Base-by-base conservation (phyloP, 805 yeast species). In the Martiniozyma abietophila region DNA sequence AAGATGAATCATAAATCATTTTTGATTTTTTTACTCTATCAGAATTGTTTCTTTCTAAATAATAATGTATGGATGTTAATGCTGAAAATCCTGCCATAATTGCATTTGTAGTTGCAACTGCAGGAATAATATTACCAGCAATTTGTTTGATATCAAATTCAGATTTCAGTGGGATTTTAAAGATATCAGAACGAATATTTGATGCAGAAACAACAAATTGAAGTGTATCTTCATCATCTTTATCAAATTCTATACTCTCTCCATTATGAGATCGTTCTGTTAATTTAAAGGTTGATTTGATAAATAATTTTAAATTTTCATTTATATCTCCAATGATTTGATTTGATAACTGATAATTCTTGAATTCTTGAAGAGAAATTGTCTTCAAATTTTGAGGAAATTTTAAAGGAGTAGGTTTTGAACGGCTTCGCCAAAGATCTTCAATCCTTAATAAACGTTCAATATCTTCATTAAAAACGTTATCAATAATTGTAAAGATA, bases 71-170 rank as follows among this genome's bases (percentile, higher is more conserved):
- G 0, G 94, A 80, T 25, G 79, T 74, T 25, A 89, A 53, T 3
- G 86, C 77, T 11, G 92, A 80, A 45, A 85, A 70, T 0, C 98
- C 98, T 0, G 96, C 86, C 46, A 92, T 78, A 10, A 92, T 79
- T 1, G 98, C 97, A 55, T 92, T 92, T 4, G 96, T 89, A 2
- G 98, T 92, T 5, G 98, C 97, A 46, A 94, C 88, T 0, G 98
- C 98, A 0, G 99, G 98, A 26, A 92, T 92, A 48, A 92, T 92
- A 56, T 89, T 92, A 5, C 99, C 99, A 0, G 98, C 98, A 43
- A 89, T 86, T 49, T 82, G 94, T 54, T 92, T 92, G 41, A 82
- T 73, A 40, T 85, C 95, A 51, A 94, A 92, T 40, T 82, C 78
- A 3, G 92, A 67, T 51, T 80, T 79, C 33, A 64, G 45, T 22